Conservation (phyloP, 768 basidiomycete species). For the Leccinum barrowsii region DNA sequence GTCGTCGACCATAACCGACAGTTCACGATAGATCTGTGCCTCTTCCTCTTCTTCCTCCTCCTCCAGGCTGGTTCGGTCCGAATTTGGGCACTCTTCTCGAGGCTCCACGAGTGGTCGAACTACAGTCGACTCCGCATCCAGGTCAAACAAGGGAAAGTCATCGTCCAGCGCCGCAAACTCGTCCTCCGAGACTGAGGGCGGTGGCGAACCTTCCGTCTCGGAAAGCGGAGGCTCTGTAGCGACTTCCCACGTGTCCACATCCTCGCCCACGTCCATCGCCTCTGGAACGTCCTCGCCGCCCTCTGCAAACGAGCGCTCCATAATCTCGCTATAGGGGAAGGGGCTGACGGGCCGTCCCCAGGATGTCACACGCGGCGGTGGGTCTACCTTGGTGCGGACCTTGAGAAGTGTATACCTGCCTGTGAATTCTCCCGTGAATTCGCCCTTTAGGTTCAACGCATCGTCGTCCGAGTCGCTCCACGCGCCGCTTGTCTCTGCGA, state of each 20-base stretch:
- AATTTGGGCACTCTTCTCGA: background rate
- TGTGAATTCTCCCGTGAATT: constrained; percentile 67
- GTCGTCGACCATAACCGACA: constrained; percentile 31
- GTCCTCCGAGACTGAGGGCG: constrained; percentile 11
- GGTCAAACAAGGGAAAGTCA: constrained; percentile 15
- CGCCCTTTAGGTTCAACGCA: constrained; percentile 42
- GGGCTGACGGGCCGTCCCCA: constrained; percentile 76
- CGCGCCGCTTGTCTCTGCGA: constrained; percentile 3
- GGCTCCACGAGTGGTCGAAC: constrained; percentile 1
- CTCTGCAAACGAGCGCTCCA: constrained; percentile 27
- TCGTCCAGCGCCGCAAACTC: constrained; percentile 19
- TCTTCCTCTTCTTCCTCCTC: constrained; percentile 26
- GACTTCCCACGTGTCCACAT: constrained; percentile 14
- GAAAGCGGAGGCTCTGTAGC: constrained; percentile 23
- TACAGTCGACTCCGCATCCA: constrained; percentile 15
- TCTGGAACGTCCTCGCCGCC: background rate
- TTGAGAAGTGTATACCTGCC: constrained; percentile 55
- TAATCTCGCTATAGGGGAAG: constrained; percentile 42
- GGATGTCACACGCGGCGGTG: constrained; percentile 53
- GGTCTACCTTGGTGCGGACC: constrained; percentile 63
- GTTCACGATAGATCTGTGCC: constrained; percentile 34
- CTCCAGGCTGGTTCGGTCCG: constrained; percentile 19
- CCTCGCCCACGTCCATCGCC: background rate
- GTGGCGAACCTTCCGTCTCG: constrained; percentile 9
- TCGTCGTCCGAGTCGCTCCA: constrained; percentile 34